Conservation (phyloP, 2,329 filamentous ascomycete species). For the Didymella pomorum region DNA sequence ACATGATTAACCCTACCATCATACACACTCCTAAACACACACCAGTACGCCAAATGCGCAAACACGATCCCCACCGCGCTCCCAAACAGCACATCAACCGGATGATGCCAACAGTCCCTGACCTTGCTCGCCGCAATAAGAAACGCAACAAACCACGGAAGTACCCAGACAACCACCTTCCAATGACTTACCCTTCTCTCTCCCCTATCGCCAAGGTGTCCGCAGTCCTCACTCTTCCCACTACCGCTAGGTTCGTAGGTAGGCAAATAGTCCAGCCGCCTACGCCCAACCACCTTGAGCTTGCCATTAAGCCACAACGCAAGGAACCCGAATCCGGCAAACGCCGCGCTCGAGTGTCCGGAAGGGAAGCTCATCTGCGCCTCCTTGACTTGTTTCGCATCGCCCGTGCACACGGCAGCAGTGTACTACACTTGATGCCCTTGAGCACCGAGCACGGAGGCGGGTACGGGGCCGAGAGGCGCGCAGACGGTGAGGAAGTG, state of each 20-base stretch:
- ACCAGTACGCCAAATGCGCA: constrained; percentile 68
- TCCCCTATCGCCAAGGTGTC: no score
- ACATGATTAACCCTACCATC: constrained; percentile 30
- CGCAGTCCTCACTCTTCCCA: background rate
- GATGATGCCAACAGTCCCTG: constrained; percentile 73
- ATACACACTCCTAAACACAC: constrained; percentile 59
- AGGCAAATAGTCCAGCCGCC: background rate
- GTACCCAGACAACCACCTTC: constrained; percentile 69
- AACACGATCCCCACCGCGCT: constrained; percentile 68
- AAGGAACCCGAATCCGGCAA: constrained; percentile 44
- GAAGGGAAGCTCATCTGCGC: constrained; percentile 45
- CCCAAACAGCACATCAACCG: constrained; percentile 72
- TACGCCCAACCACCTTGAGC: constrained; percentile 27
- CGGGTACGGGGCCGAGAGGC: constrained; percentile 17
- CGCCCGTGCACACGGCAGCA: constrained; percentile 27
- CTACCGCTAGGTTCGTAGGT: background rate
- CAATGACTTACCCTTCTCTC: constrained; percentile 59
- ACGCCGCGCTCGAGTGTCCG: constrained; percentile 42
- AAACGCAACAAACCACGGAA: constrained; percentile 68
- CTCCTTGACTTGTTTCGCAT: constrained; percentile 26
- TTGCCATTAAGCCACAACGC: constrained; percentile 42
- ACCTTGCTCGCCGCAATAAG: constrained; percentile 72
- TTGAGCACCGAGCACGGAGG: background rate
- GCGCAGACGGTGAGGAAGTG: constrained; percentile 44
- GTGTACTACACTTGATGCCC: constrained; percentile 24